Conservation (phyloP, 257 asterid genomes). For the Eustoma russellianum region DNA sequence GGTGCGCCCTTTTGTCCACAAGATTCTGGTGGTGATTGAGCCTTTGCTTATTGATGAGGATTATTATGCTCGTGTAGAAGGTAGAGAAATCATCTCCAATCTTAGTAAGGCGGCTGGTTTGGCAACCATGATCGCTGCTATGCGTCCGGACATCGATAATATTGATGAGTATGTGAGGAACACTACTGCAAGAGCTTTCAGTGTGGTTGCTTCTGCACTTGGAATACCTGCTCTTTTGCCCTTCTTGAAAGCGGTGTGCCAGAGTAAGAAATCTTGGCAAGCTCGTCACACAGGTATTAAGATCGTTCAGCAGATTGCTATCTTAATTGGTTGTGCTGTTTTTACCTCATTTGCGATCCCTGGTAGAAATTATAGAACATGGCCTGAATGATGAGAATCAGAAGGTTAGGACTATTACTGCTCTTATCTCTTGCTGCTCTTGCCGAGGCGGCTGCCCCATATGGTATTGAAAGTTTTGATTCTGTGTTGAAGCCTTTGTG, state of each 20-base stretch:
- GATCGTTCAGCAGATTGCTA: constrained; percentile 92
- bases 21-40: constrained; percentile 87
- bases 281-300: constrained; percentile 98
- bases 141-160: constrained; percentile 95
- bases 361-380: constrained; percentile 80
- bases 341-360: constrained; percentile 77
- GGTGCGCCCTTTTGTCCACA: constrained; percentile 93
- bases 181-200: constrained; percentile 91
- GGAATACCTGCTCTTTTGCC: constrained; percentile 88
- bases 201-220: constrained; percentile 93
- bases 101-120: constrained; percentile 94
- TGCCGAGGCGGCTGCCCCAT: constrained; percentile 88
- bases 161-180: constrained; percentile 88
- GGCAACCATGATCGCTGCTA: constrained; percentile 98
- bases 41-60: constrained; percentile 90
- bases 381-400: constrained; percentile 89
- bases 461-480: constrained; percentile 82
- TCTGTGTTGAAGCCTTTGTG: constrained; percentile 82
- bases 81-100: constrained; percentile 87
- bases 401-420: constrained; percentile 82
- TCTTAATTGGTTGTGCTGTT: constrained; percentile 78
- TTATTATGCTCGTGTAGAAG: constrained; percentile 94
- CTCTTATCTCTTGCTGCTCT: constrained; percentile 85
- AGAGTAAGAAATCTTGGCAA: constrained; percentile 96
- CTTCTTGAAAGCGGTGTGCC: constrained; percentile 87